These are phyloP conservation scores for Chiua virens DNA, from an alignment of 768 basidiomycete species.

Conservation along the genomic window DNA sequence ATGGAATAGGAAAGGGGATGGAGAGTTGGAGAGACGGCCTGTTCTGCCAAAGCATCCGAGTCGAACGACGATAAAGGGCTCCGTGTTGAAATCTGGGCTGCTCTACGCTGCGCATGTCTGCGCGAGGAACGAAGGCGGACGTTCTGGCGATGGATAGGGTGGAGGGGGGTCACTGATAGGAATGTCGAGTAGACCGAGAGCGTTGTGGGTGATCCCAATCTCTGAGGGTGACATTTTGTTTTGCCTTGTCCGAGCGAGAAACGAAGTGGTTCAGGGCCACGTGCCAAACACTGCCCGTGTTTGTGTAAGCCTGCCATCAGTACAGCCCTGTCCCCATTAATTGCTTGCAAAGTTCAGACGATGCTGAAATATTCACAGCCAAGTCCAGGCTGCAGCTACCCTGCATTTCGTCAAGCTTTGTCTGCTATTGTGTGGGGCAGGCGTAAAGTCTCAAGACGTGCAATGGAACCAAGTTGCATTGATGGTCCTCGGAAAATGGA, in stretches of 20 bases:
- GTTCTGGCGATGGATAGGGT: slow-evolving; percentile 58
- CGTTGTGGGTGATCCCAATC: neutral
- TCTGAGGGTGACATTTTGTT: slow-evolving; percentile 13
- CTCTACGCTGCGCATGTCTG: slow-evolving; percentile 30
- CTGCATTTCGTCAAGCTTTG: too few species aligned
- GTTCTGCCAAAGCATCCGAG: slow-evolving; percentile 36
- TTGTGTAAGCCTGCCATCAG: too few species aligned
- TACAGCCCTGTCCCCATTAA: too few species aligned
- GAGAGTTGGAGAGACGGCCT: slow-evolving; percentile 13
- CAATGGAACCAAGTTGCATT: too few species aligned
- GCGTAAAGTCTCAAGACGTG: too few species aligned
- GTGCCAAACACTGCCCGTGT: neutral
- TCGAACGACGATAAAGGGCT: slow-evolving; percentile 34
- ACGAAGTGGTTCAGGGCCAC: neutral
- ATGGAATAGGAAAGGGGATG: slow-evolving; percentile 23
- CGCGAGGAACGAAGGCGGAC: slow-evolving; percentile 38
- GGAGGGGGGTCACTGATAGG: slow-evolving; percentile 59
- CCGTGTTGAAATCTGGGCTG: slow-evolving; percentile 30
- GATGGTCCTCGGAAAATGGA: too few species aligned
- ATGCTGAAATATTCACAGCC: too few species aligned
- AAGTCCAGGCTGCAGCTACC: too few species aligned
- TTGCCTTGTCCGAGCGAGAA: neutral
- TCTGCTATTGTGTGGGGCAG: too few species aligned
- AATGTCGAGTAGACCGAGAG: slow-evolving; percentile 8
- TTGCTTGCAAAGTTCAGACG: too few species aligned